Evolutionary conservation across 2,329 filamentous ascomycete species (phyloP), one percentile per base, ranked within the genome.

Genomic region (Echinosphaeria canescens): DNA sequence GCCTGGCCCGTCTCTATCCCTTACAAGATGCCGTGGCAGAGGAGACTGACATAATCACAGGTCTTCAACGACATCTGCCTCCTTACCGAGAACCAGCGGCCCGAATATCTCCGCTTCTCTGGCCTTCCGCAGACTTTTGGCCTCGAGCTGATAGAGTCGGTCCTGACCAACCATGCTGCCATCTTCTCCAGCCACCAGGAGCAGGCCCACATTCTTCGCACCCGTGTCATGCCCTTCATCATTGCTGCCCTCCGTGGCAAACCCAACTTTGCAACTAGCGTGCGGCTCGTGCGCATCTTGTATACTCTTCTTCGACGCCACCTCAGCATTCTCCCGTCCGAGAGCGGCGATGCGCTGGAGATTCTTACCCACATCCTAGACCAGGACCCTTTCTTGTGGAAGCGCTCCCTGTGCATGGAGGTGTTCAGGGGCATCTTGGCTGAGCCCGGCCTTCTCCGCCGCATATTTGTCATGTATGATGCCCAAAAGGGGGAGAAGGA

Each of bases 51-150:
- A n/a, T n/a, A n/a, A n/a, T 12, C 12, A 10, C 36, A 75, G 63
- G 65, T 93, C 15, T 79, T 98, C 43, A 75, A 82, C 39, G 88
- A 98, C 41, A 61, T 98, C 6, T 92, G 82, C 38, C 62, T 91
- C 25, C 57, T 92, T 38, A 79, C 82, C 0, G 81, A 92, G 44
- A 78, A 78, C 18, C 75, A 88, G 38, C 71, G 73, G 22, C 72
- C 84, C 4, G 70, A 80, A 34, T 92, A 84, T 40, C 59, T 98
- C 22, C 70, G 71, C 17, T 78, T 88, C 38, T 71, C 76, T 10
- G 67, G 68, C 4, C 59, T 95, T 8, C 71, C 80, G 0, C 71
- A 81, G 38, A 75, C 78, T 1, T 88, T 91, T 38, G 79, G 82
- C 5, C 53, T 98, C 2, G 88, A 98, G 43, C 60, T 95, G 29